Percentiles rank a stretch among this genome's conserved stretches.
Conservation (phyloP, 495 filamentous ascomycete species). For the Penicillium verhagenii region DNA sequence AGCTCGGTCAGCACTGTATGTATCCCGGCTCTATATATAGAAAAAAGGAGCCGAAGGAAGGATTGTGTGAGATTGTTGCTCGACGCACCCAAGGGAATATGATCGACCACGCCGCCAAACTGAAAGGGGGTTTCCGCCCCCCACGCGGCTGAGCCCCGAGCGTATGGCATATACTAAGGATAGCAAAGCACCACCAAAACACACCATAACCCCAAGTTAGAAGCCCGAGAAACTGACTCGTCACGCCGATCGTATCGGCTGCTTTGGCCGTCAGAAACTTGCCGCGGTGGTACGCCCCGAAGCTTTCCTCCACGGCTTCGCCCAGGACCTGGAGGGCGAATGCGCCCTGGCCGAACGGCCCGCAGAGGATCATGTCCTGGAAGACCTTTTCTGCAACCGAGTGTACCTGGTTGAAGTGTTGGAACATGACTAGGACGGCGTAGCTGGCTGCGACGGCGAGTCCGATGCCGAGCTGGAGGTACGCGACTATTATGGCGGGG, state of each 20-base stretch:
- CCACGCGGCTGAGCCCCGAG: constrained; percentile 22
- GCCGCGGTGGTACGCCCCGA: constrained; percentile 29
- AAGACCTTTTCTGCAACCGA: constrained; percentile 22
- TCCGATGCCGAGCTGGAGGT: constrained; percentile 30
- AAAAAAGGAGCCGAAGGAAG: background rate
- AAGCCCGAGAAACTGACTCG: constrained; percentile 24
- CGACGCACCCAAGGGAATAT: constrained; percentile 31
- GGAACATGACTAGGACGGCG: constrained; percentile 22
- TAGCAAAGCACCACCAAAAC: constrained; percentile 37
- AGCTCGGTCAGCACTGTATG: too few species aligned
- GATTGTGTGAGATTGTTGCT: background rate
- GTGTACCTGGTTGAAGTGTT: constrained; percentile 24
- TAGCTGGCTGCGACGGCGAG: constrained; percentile 25
- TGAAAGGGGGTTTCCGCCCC: constrained; percentile 18
- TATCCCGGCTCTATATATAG: background rate
- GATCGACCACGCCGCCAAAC: constrained; percentile 26
- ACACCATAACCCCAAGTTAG: constrained; percentile 31
- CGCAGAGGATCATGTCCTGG: constrained; percentile 39
- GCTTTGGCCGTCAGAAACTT: constrained; percentile 24
- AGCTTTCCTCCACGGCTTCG: constrained; percentile 17
- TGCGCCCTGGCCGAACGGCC: constrained; percentile 33
- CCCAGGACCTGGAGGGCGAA: constrained; percentile 34
- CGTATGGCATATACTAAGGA: constrained; percentile 31
- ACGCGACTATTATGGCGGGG: constrained; percentile 33
- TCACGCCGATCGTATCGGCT: constrained; percentile 14